Evolutionary conservation across 768 basidiomycete species (phyloP).

Genomic region (Tylopilus felleus): DNA sequence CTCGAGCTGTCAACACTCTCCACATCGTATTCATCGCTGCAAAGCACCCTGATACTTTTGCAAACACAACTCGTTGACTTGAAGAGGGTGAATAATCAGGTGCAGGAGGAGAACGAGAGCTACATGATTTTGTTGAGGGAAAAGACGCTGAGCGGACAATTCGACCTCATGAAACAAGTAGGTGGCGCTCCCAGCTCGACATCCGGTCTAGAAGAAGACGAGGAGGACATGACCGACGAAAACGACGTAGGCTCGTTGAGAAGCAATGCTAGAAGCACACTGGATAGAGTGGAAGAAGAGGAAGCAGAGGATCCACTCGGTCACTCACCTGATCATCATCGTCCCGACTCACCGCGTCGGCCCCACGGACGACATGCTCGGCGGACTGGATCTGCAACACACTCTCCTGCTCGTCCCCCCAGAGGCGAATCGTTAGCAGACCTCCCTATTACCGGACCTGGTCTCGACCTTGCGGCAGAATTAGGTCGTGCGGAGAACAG

Average conservation of each 20-base stretch:
- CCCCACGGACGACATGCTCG: slow-evolving; percentile 45
- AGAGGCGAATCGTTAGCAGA: slow-evolving; percentile 83
- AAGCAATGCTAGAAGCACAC: slow-evolving; percentile 53
- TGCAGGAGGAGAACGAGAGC: slow-evolving; percentile 96
- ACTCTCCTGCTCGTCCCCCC: slow-evolving; percentile 41
- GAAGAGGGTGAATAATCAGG: slow-evolving; percentile 79
- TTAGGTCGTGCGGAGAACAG: slow-evolving; percentile 90
- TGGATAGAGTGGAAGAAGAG: slow-evolving; percentile 63
- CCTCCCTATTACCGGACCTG: slow-evolving; percentile 84
- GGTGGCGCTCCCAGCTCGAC: slow-evolving; percentile 43
- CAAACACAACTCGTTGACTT: slow-evolving; percentile 84
- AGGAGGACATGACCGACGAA: slow-evolving; percentile 30
- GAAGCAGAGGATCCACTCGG: slow-evolving; percentile 40
- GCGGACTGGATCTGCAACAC: slow-evolving; percentile 51
- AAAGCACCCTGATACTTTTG: slow-evolving; percentile 79
- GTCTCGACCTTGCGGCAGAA: slow-evolving; percentile 87
- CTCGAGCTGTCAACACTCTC: slow-evolving; percentile 85
- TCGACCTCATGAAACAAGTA: slow-evolving; percentile 70
- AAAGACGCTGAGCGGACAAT: slow-evolving; percentile 86
- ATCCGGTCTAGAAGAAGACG: slow-evolving; percentile 39
- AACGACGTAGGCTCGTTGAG: slow-evolving; percentile 54
- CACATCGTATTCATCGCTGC: slow-evolving; percentile 78
- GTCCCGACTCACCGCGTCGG: slow-evolving; percentile 41
- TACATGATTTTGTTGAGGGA: slow-evolving; percentile 93
- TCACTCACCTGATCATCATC: slow-evolving; percentile 35